Percentiles rank a stretch among this genome's conserved stretches.
Evolutionary conservation across 2,329 filamentous ascomycete species (phyloP).

Genomic region (Aspergillus texensis): DNA sequence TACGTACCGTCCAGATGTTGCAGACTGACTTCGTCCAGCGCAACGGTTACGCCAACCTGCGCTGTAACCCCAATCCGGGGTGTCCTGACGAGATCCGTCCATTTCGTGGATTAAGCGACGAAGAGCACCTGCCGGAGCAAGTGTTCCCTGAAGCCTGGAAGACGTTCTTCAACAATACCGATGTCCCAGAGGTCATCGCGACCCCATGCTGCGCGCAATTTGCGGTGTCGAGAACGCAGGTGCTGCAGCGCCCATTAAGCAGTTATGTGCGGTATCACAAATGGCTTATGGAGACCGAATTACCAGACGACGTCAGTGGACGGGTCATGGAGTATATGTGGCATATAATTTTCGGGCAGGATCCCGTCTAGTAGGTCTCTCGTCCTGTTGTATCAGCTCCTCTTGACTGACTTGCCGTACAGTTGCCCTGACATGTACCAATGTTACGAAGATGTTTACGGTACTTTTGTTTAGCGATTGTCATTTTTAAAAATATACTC

Average conservation of each 20-base stretch:
- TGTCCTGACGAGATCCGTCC: constrained; percentile 38
- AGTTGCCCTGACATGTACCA: constrained; percentile 31
- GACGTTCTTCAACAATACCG: constrained; percentile 32
- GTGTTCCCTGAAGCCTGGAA: constrained; percentile 33
- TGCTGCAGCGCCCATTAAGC: constrained; percentile 50
- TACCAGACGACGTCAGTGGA: constrained; percentile 59
- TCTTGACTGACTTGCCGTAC: neutral
- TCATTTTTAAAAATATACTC: neutral
- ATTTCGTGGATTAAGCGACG: constrained; percentile 22
- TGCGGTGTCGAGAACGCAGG: constrained; percentile 57
- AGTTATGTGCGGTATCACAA: constrained; percentile 59
- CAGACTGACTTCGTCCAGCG: constrained; percentile 52
- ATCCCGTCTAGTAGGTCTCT: constrained; percentile 40
- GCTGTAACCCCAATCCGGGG: constrained; percentile 48
- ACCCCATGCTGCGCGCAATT: constrained; percentile 68
- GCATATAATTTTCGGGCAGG: constrained; percentile 58
- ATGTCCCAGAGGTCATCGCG: constrained; percentile 54
- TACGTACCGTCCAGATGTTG: constrained; percentile 52
- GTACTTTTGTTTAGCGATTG: neutral
- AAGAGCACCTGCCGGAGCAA: constrained; percentile 25
- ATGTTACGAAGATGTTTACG: constrained; percentile 33
- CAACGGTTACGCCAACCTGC: constrained; percentile 61
- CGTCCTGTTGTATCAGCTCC: neutral
- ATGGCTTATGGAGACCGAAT: constrained; percentile 60
- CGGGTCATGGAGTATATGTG: constrained; percentile 66